These are phyloP conservation scores for Phascolomyces articulosus DNA, from an alignment of 371 early-diverging fungal species.

Conservation along the genomic window DNA sequence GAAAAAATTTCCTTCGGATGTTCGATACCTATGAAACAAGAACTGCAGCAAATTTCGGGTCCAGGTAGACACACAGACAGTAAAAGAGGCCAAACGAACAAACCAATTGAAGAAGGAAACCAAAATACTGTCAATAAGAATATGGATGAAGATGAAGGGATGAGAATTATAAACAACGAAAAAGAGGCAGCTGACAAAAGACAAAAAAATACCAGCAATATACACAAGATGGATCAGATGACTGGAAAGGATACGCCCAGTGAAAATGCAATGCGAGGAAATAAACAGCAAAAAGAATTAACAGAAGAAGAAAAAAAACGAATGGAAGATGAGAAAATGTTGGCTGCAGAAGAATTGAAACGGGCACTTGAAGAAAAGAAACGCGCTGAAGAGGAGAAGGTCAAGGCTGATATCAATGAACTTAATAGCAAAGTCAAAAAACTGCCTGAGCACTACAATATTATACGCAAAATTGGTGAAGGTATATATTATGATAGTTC, in stretches of 20 bases:
- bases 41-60: too few relatives aligned
- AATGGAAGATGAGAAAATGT: background rate
- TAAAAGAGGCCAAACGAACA: too few relatives aligned
- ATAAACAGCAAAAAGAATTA: background rate
- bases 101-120: too few relatives aligned
- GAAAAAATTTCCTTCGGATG: too few relatives aligned
- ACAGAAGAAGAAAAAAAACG: background rate
- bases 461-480: conserved; percentile 79
- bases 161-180: too few relatives aligned
- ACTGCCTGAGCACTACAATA: conserved; percentile 59
- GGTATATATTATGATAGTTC: conserved; percentile 39
- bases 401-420: conserved; percentile 32
- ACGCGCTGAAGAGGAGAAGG: background rate
- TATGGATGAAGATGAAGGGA: background rate
- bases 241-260: too few relatives aligned
- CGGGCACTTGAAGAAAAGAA: conserved; percentile 3
- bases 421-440: conserved; percentile 54
- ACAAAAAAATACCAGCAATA: too few relatives aligned
- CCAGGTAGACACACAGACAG: too few relatives aligned
- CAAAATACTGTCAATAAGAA: background rate
- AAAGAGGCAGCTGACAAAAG: too few relatives aligned
- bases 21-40: too few relatives aligned
- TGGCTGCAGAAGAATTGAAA: conserved; percentile 1
- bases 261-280: background rate
- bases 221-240: too few relatives aligned